These are phyloP conservation scores for Quercus lobata DNA, from an alignment of 331 rosid species.

Conservation along the genomic window DNA sequence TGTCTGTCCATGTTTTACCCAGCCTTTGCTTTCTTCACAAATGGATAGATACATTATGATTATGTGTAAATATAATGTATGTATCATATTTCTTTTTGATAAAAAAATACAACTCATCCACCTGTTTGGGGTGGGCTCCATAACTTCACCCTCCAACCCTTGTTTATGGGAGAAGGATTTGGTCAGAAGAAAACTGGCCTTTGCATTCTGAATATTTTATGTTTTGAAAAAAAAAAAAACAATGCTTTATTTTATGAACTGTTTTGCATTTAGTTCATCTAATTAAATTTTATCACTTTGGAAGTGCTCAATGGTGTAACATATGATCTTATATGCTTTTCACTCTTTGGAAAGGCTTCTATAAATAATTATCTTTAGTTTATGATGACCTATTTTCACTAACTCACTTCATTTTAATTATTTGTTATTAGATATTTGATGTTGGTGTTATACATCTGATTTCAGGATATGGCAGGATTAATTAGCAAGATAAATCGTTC, in stretches of 20 bases:
- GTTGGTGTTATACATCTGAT: slow-evolving; percentile 14
- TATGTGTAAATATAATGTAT: not conserved
- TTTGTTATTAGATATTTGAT: slow-evolving; percentile 21
- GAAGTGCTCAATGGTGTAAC: slow-evolving; percentile 1
- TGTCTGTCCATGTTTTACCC: not conserved
- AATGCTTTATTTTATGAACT: not conserved
- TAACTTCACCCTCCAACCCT: not conserved
- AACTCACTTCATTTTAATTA: not conserved
- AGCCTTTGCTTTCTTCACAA: not conserved
- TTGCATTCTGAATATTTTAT: not conserved
- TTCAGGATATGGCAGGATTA: slow-evolving; percentile 99
- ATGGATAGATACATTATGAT: not conserved
- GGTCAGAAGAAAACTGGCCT: not conserved
- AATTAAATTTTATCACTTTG: not conserved
- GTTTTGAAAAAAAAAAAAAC: not conserved
- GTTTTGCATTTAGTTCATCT: not conserved
- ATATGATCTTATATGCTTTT: not conserved
- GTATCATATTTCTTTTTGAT: not conserved
- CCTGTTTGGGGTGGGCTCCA: not conserved
- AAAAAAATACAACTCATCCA: not conserved
- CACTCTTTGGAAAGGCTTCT: not conserved
- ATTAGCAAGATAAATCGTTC: slow-evolving; percentile 99
- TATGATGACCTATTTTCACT: not conserved
- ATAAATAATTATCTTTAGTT: slow-evolving; percentile 10
- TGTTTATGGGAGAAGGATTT: not conserved